Percentiles rank a stretch among this genome's conserved stretches.
These are phyloP conservation scores for Trichoderma semiorbis DNA, from an alignment of 2,329 filamentous ascomycete species.

Conservation along the genomic window DNA sequence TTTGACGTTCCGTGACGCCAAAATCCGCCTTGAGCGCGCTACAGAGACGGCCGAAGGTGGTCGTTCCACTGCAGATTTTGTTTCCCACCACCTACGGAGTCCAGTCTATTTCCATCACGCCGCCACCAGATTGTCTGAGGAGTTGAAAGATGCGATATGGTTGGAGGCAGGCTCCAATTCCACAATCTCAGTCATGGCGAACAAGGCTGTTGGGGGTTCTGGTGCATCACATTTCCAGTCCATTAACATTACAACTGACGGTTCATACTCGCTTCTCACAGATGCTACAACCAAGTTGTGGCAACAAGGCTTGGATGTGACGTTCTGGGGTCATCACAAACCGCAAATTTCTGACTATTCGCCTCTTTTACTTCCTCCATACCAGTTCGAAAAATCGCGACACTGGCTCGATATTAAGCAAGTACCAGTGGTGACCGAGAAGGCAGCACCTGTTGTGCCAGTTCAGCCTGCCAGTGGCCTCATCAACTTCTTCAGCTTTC, in stretches of 20 bases:
- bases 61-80: not conserved
- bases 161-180: slow-evolving; percentile 41
- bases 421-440: too few relatives aligned
- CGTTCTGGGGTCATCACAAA: too few relatives aligned
- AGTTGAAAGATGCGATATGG: slow-evolving; percentile 22
- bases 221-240: slow-evolving; percentile 17
- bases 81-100: not conserved
- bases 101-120: not conserved
- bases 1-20: not conserved
- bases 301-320: too few relatives aligned
- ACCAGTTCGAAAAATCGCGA: slow-evolving; percentile 39
- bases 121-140: not conserved
- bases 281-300: too few relatives aligned
- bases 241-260: not conserved
- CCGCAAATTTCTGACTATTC: too few relatives aligned
- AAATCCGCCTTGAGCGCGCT: not conserved
- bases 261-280: too few relatives aligned
- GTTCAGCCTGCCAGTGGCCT: too few relatives aligned
- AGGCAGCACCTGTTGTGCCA: too few relatives aligned
- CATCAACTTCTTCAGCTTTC: too few relatives aligned
- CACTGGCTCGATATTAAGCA: slow-evolving; percentile 39
- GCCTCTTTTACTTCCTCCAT: slow-evolving; percentile 34
- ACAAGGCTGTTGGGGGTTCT: slow-evolving; percentile 19
- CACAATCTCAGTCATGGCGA: slow-evolving; percentile 34
- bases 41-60: not conserved